These are phyloP conservation scores for Penstemon newberryi DNA, from an alignment of 257 asterid genomes.

Conservation along the genomic window DNA sequence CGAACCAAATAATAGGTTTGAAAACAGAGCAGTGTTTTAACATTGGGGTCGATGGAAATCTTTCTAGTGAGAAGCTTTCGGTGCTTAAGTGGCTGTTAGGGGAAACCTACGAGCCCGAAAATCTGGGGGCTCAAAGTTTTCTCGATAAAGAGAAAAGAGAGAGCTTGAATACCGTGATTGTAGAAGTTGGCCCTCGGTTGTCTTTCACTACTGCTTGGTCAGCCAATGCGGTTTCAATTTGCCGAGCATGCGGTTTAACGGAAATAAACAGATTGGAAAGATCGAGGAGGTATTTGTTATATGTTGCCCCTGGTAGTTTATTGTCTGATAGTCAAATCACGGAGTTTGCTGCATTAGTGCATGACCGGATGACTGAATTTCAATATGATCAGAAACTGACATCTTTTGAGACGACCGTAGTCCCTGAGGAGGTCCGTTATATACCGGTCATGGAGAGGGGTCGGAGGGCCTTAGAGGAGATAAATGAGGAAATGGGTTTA, in stretches of 20 bases:
- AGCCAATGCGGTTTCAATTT: constrained; percentile 86
- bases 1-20: constrained; percentile 57
- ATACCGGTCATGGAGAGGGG: constrained; percentile 96
- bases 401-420: constrained; percentile 66
- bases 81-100: constrained; percentile 83
- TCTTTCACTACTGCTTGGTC: constrained; percentile 99
- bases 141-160: constrained; percentile 46
- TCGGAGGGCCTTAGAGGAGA: constrained; percentile 81
- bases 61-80: constrained; percentile 54
- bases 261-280: constrained; percentile 74
- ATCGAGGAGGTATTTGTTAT: constrained; percentile 75
- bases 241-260: constrained; percentile 76
- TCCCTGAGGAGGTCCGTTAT: constrained; percentile 66
- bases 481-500: constrained; percentile 83
- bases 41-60: constrained; percentile 58
- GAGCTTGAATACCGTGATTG: constrained; percentile 35
- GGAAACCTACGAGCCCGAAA: constrained; percentile 82
- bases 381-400: constrained; percentile 63
- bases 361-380: constrained; percentile 95
- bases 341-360: constrained; percentile 79
- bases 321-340: constrained; percentile 57
- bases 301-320: constrained; percentile 46
- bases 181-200: constrained; percentile 88
- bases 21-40: constrained; percentile 88
- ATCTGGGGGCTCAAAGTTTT: constrained; percentile 65